These are phyloP conservation scores for Sphagnum fallax DNA, from an alignment of 228 moss, liverwort and hornwort species.

Conservation along the genomic window DNA sequence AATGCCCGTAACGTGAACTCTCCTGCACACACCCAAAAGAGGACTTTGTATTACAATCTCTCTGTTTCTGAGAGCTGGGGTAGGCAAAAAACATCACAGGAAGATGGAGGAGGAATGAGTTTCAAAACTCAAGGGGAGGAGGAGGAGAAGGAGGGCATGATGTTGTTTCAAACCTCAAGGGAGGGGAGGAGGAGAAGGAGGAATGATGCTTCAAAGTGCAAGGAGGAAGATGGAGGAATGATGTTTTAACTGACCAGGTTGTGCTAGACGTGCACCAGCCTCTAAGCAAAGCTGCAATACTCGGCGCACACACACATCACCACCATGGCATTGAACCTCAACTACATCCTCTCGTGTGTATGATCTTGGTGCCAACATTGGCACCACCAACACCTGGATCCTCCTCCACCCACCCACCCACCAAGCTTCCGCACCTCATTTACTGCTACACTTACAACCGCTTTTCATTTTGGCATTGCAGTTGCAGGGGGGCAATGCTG, in stretches of 20 bases:
- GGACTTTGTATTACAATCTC: neutral
- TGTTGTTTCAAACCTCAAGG: too few relatives aligned
- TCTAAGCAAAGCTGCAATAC: slow-evolving; percentile 87
- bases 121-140: neutral
- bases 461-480: too few relatives aligned
- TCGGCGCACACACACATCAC: slow-evolving; percentile 76
- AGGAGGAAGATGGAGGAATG: too few relatives aligned
- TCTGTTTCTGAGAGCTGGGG: neutral
- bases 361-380: slow-evolving; percentile 95
- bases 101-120: neutral
- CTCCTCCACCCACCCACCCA: neutral
- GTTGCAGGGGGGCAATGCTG: too few relatives aligned
- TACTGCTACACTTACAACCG: neutral
- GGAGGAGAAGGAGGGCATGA: neutral
- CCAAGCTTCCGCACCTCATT: neutral
- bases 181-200: too few relatives aligned
- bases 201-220: too few relatives aligned
- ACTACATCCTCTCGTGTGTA: slow-evolving; percentile 96
- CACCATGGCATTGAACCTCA: slow-evolving; percentile 96
- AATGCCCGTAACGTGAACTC: slow-evolving; percentile 92
- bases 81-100: neutral
- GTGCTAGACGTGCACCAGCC: slow-evolving; percentile 92
- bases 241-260: slow-evolving; percentile 52
- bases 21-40: slow-evolving; percentile 28
- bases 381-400: slow-evolving; percentile 70